Evolutionary conservation across 148 eudicot species (phyloP), one percentile per base, ranked within the genome.

Genomic region (Limonium bicolor): DNA sequence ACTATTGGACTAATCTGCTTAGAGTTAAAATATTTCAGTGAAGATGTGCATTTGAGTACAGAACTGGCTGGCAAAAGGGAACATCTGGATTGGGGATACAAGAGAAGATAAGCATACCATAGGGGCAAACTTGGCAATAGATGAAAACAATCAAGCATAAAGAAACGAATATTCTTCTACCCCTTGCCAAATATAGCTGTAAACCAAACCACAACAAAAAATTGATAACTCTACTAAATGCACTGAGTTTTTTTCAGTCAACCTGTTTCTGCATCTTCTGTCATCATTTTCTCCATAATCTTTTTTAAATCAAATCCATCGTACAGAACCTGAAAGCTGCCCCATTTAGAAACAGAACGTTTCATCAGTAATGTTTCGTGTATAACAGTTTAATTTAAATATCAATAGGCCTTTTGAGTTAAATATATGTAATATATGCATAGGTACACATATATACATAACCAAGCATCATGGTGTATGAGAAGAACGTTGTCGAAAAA

Each of bases 241-340:
- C 30, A n/a, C n/a, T n/a, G n/a, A n/a, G n/a, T n/a, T n/a, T n/a
- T n/a, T 58, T 27, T 13, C 48, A 20, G 17, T 43, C 29, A 31
- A 90, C 95, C 99, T 62, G 77, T 69, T 61, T 79, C 84, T 59
- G 78, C 63, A 45, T 84, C 95, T 57, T 77, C 93, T 35, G 74
- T 60, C 38, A 85, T 53, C 46, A 76, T 70, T 54, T 68, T 69
- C 71, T 76, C 96, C 43, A 86, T 36, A 20, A 82, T 55, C 50
- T 51, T 64, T 58, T 78, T 78, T 31, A 78, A 31, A n/a, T n/a
- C n/a, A n/a, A n/a, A n/a, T n/a, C n/a, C n/a, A n/a, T n/a, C n/a
- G n/a, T n/a, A n/a, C n/a, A n/a, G n/a, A n/a, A n/a, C n/a, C n/a
- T n/a, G n/a, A n/a, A n/a, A n/a, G n/a, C n/a, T n/a, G n/a, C n/a